phyloP scores from a whole-genome alignment of 192 early-diverging fungal species.

The Entomortierella lignicola region DNA sequence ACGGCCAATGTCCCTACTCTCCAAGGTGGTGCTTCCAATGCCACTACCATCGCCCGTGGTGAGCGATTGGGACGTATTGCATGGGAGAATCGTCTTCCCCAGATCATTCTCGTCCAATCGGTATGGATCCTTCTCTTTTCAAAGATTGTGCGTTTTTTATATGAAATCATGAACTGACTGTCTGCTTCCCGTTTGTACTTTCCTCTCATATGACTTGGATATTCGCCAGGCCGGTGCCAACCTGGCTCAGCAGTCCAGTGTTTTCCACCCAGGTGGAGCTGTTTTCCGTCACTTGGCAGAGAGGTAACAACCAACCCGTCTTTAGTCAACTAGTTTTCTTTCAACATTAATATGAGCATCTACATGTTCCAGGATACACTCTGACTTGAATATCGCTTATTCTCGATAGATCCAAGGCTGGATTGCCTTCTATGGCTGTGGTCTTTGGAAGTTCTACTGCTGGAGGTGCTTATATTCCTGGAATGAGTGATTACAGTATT shows the following conservation, averaged over 20 bases:
- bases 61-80: constrained; percentile 67
- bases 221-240: constrained; percentile 68
- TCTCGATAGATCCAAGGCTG: constrained; percentile 64
- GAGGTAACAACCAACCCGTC: constrained; percentile 36
- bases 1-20: constrained; percentile 70
- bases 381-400: neutral
- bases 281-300: constrained; percentile 69
- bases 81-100: constrained; percentile 68
- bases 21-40: constrained; percentile 70
- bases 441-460: constrained; percentile 78
- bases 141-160: too few relatives aligned
- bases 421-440: constrained; percentile 69
- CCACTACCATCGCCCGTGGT: constrained; percentile 63
- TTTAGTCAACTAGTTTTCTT: neutral
- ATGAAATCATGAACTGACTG: neutral
- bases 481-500: constrained; percentile 74
- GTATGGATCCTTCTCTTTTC: constrained; percentile 36
- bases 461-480: constrained; percentile 73
- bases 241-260: constrained; percentile 71
- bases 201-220: neutral
- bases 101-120: constrained; percentile 68
- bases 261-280: constrained; percentile 74
- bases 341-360: too few relatives aligned
- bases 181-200: neutral
- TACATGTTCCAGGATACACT: neutral